Conservation (phyloP, 345 rosid genomes). For the Citrus sinensis region DNA sequence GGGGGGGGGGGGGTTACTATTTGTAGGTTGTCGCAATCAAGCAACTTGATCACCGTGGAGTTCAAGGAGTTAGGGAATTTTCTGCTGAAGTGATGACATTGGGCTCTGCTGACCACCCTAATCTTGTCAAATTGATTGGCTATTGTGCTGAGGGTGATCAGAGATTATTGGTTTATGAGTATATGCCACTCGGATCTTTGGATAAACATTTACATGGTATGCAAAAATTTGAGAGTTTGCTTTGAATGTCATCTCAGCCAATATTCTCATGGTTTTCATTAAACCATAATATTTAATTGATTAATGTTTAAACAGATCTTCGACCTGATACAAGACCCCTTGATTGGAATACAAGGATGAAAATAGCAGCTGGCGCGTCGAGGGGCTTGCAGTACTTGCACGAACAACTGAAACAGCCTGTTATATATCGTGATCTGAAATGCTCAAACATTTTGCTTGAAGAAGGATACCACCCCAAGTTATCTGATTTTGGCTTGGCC, state of each 20-base stretch:
- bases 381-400: conserved; percentile 85
- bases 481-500: conserved; percentile 94
- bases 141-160: conserved; percentile 91
- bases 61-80: conserved; percentile 82
- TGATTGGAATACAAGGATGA: conserved; percentile 86
- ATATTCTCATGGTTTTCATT: background rate
- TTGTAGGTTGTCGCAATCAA: conserved; percentile 82
- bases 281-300: background rate
- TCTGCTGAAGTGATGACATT: conserved; percentile 79
- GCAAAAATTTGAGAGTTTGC: conserved; percentile 11
- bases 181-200: conserved; percentile 81
- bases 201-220: conserved; percentile 83
- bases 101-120: conserved; percentile 73
- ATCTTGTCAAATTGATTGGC: conserved; percentile 84
- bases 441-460: conserved; percentile 84
- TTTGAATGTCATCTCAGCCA: background rate
- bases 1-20: background rate
- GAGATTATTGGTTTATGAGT: conserved; percentile 82
- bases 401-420: conserved; percentile 67
- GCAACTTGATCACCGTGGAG: conserved; percentile 81
- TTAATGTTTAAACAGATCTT: conserved; percentile 37
- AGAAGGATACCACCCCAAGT: conserved; percentile 68
- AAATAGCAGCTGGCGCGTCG: conserved; percentile 89
- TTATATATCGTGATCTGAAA: conserved; percentile 87
- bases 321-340: conserved; percentile 44